Evolutionary conservation across 192 early-diverging fungal species (phyloP), one percentile per base, ranked within the genome.

Genomic region (Coemansia sp.): DNA sequence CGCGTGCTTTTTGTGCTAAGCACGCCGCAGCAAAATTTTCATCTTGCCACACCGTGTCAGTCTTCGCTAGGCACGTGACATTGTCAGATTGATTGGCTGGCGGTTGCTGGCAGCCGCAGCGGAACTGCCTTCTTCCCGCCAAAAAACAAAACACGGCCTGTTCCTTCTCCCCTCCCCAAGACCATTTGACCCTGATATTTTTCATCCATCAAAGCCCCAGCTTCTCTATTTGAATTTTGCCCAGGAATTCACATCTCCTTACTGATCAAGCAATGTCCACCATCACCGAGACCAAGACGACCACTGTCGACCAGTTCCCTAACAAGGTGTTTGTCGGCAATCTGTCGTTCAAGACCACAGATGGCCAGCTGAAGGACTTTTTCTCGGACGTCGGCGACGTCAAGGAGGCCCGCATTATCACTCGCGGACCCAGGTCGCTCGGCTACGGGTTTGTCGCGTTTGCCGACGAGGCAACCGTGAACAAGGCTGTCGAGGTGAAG

Each of bases 401-500:
- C 40, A 65, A 83, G 53, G 85, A 89, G 59, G 92, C 91, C 26
- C 88, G 88, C 65, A 86, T 97, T 62, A 94, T 96, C 73, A 88
- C 83, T 50, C 90, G 90, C 46, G 88, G 89, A 36, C 73, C 81
- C 28, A 90, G 94, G 66, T 92, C 94, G 36, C 85, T 93, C 63
- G 97, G 97, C 57, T 97, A 93, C 78, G 97, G 97, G 16, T 99
- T 97, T 77, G 92, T 97, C 10, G 85, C 92, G 37, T 96, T 90
- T 70, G 88, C 77, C 21, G 88, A 86, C 20, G 82, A 89, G 38
- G 89, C 77, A 45, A 83, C 90, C 18, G 91, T 88, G 42, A 68
- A 88, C 57, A 85, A 88, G 74, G 94, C 92, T 39, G 88, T 92
- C 45, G 43, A 46, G 56, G 66, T 87, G 26, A 74, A 91, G 60